Evolutionary conservation across 2,329 filamentous ascomycete genomes (phyloP), one percentile per base, ranked within the genome.

Genomic region (Mollisiaceae sp.): DNA sequence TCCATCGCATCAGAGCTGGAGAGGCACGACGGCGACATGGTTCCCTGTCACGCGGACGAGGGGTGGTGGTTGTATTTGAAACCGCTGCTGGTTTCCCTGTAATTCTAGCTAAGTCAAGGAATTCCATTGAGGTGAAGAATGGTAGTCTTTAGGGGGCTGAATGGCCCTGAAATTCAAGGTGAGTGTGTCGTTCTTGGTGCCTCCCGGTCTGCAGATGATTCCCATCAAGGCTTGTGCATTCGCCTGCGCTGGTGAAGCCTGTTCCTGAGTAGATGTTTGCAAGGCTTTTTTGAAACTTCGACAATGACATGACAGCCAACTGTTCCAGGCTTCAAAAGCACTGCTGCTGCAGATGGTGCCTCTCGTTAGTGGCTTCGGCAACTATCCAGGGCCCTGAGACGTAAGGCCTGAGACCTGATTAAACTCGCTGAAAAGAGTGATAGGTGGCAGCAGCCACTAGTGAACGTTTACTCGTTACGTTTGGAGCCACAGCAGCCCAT

Each of bases 361-460:
- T 22, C 18, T n/a, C n/a, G 5, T 9, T 5, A 56, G 54, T 56
- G 54, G 54, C 54, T 56, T 56, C 54, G 54, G 54, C 54, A 56
- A 15, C 50, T 54, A 32, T 32, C 50, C 52, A 55, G 24, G 6
- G 14, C 52, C 18, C 12, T 5, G 45, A 22, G 45, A 22, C n/a
- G n/a, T 3, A 5, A 2, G n/a, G 5, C n/a, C 50, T 27, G 50
- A 27, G 54, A 36, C 32, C 27, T 32, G 27, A 32, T 32, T 32
- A 32, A 32, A 32, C 27, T 32, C 27, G 27, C 27, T 32, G 27
- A 56, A 11, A 9, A 22, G 6, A 55, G n/a, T 57, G 55, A 39
- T 35, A 57, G 55, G 35, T 55, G 52, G 52, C 52, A 55, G 52
- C 52, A 55, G 27, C 20, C 9, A 57, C 55, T 57, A 57, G 35